Evolutionary conservation across 352 stramenopile genomes (phyloP).

Genomic region (Globisporangium paroecandrum): DNA sequence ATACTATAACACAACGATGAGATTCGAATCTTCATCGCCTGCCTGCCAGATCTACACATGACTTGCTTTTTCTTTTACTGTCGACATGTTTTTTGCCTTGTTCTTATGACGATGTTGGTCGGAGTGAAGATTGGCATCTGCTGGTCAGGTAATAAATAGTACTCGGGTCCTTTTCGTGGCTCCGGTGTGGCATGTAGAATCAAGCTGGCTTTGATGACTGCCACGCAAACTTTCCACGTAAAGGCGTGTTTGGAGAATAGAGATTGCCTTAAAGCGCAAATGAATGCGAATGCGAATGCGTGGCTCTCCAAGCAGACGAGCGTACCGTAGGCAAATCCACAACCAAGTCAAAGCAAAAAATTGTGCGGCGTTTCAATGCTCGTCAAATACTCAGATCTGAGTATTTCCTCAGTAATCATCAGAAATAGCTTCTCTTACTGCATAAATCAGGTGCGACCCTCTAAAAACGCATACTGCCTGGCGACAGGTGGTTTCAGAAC

Average conservation of each 20-base stretch:
- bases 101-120: not conserved
- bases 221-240: not conserved
- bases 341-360: no score
- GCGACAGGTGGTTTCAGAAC: not conserved
- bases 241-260: not conserved
- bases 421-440: no score
- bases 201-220: not conserved
- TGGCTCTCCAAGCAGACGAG: not conserved
- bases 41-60: no score
- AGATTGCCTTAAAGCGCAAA: not conserved
- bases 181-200: not conserved
- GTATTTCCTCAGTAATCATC: no score
- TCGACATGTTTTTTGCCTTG: not conserved
- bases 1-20: no score
- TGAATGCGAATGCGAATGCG: not conserved
- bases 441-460: not conserved
- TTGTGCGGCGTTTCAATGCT: no score
- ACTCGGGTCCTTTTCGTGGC: not conserved
- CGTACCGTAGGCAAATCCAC: not conserved
- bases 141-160: not conserved
- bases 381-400: not conserved
- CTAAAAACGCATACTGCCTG: not conserved
- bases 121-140: not conserved
- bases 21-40: no score
- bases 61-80: no score